phyloP scores from a whole-genome alignment of 2,329 filamentous ascomycete species.

The Aspergillus transmontanensis region DNA sequence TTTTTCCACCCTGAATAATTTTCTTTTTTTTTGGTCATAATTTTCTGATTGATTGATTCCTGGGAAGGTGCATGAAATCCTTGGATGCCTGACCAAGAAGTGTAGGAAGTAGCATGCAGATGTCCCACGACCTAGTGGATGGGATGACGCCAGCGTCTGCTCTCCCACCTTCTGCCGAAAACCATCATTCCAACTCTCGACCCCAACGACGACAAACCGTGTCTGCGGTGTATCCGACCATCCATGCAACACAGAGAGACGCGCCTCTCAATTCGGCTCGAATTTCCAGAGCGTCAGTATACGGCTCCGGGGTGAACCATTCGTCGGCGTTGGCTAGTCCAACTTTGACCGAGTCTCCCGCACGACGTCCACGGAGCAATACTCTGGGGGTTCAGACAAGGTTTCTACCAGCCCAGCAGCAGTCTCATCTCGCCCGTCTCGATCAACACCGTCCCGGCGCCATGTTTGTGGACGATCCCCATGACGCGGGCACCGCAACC shows the following conservation, averaged over 20 bases:
- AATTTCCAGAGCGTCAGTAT: neutral
- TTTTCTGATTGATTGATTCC: constrained; percentile 11
- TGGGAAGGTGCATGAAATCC: constrained; percentile 15
- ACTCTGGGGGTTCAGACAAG: constrained; percentile 5
- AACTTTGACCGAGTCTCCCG: constrained; percentile 6
- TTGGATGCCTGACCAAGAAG: constrained; percentile 23
- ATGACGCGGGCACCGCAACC: constrained; percentile 32
- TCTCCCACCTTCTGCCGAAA: constrained; percentile 9
- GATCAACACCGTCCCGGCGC: neutral
- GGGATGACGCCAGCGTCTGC: constrained; percentile 11
- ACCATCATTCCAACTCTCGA: constrained; percentile 12
- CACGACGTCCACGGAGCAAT: constrained; percentile 4
- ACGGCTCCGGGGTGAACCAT: neutral
- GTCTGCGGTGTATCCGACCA: constrained; percentile 20
- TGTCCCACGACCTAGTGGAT: constrained; percentile 20
- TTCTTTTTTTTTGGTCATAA: neutral
- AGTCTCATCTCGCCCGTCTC: neutral
- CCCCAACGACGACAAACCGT: constrained; percentile 23
- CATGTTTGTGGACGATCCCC: constrained; percentile 27
- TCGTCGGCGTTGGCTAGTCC: neutral
- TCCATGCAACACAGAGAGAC: constrained; percentile 15
- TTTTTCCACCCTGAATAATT: neutral
- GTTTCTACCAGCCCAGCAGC: neutral
- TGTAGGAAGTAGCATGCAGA: constrained; percentile 15
- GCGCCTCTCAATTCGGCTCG: neutral